These are phyloP conservation scores for Rozella allomycis DNA, from an alignment of 371 early-diverging fungal species.

Conservation along the genomic window DNA sequence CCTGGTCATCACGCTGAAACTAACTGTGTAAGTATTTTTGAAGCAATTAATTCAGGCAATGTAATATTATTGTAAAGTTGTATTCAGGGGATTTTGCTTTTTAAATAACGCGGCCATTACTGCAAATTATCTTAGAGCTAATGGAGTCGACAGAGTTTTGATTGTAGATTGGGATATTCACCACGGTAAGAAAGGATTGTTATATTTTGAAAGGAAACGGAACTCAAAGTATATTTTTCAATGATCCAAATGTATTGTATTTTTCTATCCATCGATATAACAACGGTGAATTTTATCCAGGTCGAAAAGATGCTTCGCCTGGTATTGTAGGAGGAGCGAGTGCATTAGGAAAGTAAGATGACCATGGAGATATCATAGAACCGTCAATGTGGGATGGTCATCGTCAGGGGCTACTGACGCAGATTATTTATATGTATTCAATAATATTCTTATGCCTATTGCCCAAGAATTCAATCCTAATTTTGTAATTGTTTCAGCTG, in stretches of 20 bases:
- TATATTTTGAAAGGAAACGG: constrained; percentile 45
- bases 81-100: constrained; percentile 62
- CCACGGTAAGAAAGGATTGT: constrained; percentile 31
- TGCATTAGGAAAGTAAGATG: no score
- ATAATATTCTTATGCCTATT: constrained; percentile 53
- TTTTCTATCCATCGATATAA: constrained; percentile 69
- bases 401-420: constrained; percentile 50
- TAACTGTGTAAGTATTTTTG: constrained; percentile 19
- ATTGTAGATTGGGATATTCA: constrained; percentile 92
- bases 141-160: constrained; percentile 32
- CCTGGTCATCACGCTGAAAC: constrained; percentile 70
- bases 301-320: constrained; percentile 37
- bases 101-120: constrained; percentile 75
- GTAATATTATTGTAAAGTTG: not conserved
- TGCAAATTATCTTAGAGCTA: constrained; percentile 25
- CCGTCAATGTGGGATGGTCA: constrained; percentile 74
- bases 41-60: constrained; percentile 1
- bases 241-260: constrained; percentile 52
- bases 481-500: constrained; percentile 63
- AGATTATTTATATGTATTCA: constrained; percentile 65
- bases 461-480: constrained; percentile 59
- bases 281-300: constrained; percentile 45
- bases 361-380: no score
- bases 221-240: constrained; percentile 52
- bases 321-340: constrained; percentile 26